phyloP scores from a whole-genome alignment of 116 monocot species.

The Posidonia oceanica region DNA sequence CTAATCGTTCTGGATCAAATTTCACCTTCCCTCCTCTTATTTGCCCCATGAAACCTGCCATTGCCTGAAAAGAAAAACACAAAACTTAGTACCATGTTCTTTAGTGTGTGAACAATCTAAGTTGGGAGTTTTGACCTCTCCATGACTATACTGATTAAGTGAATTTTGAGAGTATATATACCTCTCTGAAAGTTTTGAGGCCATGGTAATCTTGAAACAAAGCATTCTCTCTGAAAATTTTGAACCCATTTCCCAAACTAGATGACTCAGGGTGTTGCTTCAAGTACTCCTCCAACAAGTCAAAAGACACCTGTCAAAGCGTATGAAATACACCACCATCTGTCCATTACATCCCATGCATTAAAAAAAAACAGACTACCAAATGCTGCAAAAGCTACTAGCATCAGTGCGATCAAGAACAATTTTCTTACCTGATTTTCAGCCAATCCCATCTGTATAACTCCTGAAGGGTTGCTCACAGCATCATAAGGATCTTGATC shows the following conservation, averaged over 20 bases:
- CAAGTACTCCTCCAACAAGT: slow-evolving; percentile 74
- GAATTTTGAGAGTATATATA: slow-evolving; percentile 18
- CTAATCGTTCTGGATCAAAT: slow-evolving; percentile 58
- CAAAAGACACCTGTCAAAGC: slow-evolving; percentile 59
- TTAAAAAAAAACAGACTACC: background rate
- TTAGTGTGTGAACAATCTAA: background rate
- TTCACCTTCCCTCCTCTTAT: slow-evolving; percentile 45
- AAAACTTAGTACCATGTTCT: background rate
- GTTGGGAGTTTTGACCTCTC: no score
- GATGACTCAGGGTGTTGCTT: slow-evolving; percentile 40
- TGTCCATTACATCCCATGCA: background rate
- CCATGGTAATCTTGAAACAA: slow-evolving; percentile 96
- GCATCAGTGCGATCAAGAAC: background rate
- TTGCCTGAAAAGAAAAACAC: slow-evolving; percentile 27
- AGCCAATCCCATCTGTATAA: slow-evolving; percentile 81
- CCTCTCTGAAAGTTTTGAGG: slow-evolving; percentile 67
- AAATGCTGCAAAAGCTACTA: no score
- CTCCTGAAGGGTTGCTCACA: slow-evolving; percentile 44
- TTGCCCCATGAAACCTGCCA: slow-evolving; percentile 62
- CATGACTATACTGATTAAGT: background rate
- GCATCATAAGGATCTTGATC: slow-evolving; percentile 63
- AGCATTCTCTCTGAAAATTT: slow-evolving; percentile 66
- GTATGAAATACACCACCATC: background rate
- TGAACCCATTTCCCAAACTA: slow-evolving; percentile 26
- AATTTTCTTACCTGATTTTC: slow-evolving; percentile 52